Evolutionary conservation across 768 basidiomycete genomes (phyloP).

Genomic region (Scleroderma citrinum): DNA sequence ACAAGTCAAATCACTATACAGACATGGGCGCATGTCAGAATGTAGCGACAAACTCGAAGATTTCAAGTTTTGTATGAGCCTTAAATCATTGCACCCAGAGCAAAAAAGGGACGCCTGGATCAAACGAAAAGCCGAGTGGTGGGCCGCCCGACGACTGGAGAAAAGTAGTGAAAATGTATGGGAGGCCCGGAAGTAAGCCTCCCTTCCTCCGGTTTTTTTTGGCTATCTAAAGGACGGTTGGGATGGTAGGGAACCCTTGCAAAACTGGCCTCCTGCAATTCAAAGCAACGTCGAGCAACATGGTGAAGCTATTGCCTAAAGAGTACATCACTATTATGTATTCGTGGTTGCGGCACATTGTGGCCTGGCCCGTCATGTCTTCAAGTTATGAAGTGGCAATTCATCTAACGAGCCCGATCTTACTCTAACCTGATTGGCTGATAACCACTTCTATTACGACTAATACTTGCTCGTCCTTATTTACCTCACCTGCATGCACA

Average conservation of each 20-base stretch:
- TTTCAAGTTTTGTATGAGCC: conserved; percentile 90
- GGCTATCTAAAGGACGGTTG: not conserved
- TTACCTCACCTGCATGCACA: not conserved
- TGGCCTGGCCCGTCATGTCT: no score
- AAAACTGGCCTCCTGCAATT: conserved; percentile 25
- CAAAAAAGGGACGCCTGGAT: conserved; percentile 82
- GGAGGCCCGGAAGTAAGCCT: conserved; percentile 74
- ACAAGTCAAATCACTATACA: conserved; percentile 82
- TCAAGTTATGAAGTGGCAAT: no score
- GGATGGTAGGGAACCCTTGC: conserved; percentile 16
- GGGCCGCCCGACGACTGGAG: conserved; percentile 70
- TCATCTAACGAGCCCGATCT: no score
- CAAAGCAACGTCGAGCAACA: conserved; percentile 15
- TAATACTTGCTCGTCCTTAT: no score
- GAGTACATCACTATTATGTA: not conserved
- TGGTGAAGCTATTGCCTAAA: conserved; percentile 19
- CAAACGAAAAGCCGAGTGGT: conserved; percentile 85
- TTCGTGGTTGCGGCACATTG: no score
- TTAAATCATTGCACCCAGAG: conserved; percentile 74
- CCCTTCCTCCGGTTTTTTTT: not conserved
- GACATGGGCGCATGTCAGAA: conserved; percentile 67
- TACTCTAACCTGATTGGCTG: no score
- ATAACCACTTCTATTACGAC: no score
- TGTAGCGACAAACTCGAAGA: conserved; percentile 81
- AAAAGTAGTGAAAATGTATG: conserved; percentile 95